These are phyloP conservation scores for Metahyphopichia silvanorum DNA, from an alignment of 805 yeast genomes.

Conservation along the genomic window DNA sequence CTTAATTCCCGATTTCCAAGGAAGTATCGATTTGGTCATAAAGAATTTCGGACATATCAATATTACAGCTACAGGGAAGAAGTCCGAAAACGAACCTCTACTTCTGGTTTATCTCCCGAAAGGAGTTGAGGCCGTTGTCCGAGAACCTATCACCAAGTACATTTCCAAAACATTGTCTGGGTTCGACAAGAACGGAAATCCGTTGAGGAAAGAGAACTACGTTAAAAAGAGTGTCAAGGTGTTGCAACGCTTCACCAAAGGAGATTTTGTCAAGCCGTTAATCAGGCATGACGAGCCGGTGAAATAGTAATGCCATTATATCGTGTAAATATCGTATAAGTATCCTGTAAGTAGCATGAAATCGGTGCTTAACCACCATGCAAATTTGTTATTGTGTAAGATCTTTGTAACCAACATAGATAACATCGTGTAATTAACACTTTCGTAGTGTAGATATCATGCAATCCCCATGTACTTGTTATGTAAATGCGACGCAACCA, in stretches of 20 bases:
- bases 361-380: no score
- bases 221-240: conserved; percentile 15
- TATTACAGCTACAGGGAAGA: conserved; percentile 55
- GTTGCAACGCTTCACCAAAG: conserved; percentile 11
- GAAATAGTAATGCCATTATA: no score
- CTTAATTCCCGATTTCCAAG: conserved; percentile 68
- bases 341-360: no score
- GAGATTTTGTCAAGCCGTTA: conserved; percentile 12
- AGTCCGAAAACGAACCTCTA: conserved; percentile 17
- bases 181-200: conserved; percentile 20
- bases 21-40: conserved; percentile 62
- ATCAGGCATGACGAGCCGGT: no score
- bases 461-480: no score
- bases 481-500: no score
- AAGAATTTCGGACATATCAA: conserved; percentile 63
- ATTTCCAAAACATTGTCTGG: conserved; percentile 36
- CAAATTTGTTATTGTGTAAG: no score
- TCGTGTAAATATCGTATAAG: no score
- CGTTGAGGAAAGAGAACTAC: conserved; percentile 14
- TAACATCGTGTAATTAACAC: no score
- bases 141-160: conserved; percentile 50
- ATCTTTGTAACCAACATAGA: no score
- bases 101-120: conserved; percentile 48
- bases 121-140: conserved; percentile 50
- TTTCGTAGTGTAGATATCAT: no score